phyloP scores from a whole-genome alignment of 2,329 filamentous ascomycete species.

The Pseudogymnoascus verrucosus region DNA sequence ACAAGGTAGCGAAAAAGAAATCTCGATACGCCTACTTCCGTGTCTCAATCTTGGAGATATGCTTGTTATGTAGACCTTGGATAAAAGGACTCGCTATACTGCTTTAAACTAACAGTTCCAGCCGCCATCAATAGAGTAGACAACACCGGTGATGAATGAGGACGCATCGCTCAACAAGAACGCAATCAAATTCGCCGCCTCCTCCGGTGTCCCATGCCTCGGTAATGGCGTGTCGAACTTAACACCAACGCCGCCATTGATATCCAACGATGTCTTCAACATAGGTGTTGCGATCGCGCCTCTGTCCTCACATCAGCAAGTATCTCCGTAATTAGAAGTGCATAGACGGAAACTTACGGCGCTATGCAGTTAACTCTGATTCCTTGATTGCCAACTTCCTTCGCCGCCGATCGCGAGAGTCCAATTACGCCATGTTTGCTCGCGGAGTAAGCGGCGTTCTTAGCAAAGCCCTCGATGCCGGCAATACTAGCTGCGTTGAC shows the following conservation, averaged over 20 bases:
- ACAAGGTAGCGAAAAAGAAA: too few relatives aligned
- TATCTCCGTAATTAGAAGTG: background rate
- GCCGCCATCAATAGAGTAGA: conserved; percentile 24
- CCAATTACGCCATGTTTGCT: conserved; percentile 29
- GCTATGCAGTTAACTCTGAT: conserved; percentile 16
- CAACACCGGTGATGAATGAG: conserved; percentile 22
- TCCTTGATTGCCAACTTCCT: conserved; percentile 21
- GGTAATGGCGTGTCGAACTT: conserved; percentile 19
- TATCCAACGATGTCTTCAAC: too few relatives aligned
- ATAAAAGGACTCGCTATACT: too few relatives aligned
- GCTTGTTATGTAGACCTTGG: too few relatives aligned
- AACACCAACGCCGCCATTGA: background rate
- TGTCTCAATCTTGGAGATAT: too few relatives aligned
- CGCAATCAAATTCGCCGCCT: conserved; percentile 22
- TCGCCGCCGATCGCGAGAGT: conserved; percentile 26
- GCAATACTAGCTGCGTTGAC: conserved; percentile 43
- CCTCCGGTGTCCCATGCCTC: conserved; percentile 27
- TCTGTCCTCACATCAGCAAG: too few relatives aligned
- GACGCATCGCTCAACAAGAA: conserved; percentile 19
- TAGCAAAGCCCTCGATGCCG: conserved; percentile 30
- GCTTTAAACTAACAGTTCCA: conserved; percentile 11
- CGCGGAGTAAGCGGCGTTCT: conserved; percentile 24
- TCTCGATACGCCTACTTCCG: too few relatives aligned
- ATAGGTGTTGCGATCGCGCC: too few relatives aligned
- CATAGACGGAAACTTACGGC: conserved; percentile 11